Evolutionary conservation across 2,329 filamentous ascomycete species (phyloP).

Genomic region (Pezicula neosporulosa): DNA sequence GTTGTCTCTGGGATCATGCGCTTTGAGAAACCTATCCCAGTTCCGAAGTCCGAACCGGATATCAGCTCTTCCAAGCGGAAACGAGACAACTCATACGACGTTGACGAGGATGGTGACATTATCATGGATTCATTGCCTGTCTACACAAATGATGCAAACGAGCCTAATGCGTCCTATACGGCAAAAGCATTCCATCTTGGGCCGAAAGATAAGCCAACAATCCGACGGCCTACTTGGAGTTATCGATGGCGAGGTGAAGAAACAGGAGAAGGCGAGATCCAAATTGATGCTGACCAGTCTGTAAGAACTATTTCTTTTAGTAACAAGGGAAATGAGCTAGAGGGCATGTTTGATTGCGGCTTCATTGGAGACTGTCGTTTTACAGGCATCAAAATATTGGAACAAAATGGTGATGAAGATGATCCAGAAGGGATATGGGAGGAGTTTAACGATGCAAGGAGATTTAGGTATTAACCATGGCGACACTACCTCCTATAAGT

Average conservation of each 20-base stretch:
- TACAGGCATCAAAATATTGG: slow-evolving; percentile 8
- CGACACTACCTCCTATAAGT: neutral
- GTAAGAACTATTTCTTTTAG: slow-evolving; percentile 11
- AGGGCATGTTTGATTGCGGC: slow-evolving; percentile 9
- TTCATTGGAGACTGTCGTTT: slow-evolving; percentile 9
- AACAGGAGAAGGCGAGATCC: slow-evolving; percentile 15
- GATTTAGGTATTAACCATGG: slow-evolving; percentile 6
- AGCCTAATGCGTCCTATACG: neutral
- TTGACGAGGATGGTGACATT: slow-evolving; percentile 10
- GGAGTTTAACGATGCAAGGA: slow-evolving; percentile 4
- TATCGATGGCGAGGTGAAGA: slow-evolving; percentile 18
- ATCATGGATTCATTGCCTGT: slow-evolving; percentile 2
- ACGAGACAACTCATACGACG: slow-evolving; percentile 3
- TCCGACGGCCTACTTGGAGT: slow-evolving; percentile 11
- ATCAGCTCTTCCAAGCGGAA: slow-evolving; percentile 7
- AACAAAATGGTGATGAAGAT: neutral
- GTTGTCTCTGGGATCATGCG: slow-evolving; percentile 14
- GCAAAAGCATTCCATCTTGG: slow-evolving; percentile 8
- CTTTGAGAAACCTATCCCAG: slow-evolving; percentile 13
- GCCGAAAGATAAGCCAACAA: slow-evolving; percentile 12
- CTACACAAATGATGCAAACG: neutral
- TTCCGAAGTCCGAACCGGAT: slow-evolving; percentile 1
- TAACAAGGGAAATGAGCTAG: slow-evolving; percentile 10
- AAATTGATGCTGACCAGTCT: slow-evolving; percentile 8
- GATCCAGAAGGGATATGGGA: slow-evolving; percentile 11